phyloP scores from a whole-genome alignment of 2,329 filamentous ascomycete genomes.

The Lasiodiplodia sp. region DNA sequence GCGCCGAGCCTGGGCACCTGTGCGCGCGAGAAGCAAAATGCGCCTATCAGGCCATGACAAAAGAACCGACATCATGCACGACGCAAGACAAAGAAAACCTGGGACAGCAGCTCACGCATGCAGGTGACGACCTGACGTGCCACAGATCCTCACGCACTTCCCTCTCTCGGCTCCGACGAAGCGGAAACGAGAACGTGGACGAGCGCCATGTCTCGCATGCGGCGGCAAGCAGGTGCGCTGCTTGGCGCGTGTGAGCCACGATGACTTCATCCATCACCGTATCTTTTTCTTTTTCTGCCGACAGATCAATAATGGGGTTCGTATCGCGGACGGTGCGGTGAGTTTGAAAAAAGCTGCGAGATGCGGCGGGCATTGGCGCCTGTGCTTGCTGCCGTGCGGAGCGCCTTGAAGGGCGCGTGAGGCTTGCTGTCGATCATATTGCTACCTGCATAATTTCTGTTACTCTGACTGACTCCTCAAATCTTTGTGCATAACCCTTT shows the following conservation, averaged over 20 bases:
- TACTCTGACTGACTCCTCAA: not conserved
- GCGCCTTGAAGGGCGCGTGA: constrained; percentile 15
- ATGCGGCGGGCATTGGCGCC: not conserved
- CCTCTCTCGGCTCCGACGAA: constrained; percentile 12
- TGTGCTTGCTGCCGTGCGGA: not conserved
- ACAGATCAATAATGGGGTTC: constrained; percentile 8
- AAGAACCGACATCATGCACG: not conserved
- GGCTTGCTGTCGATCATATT: constrained; percentile 17
- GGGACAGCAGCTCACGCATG: not conserved
- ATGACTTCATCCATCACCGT: constrained; percentile 21
- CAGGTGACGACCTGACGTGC: constrained; percentile 20
- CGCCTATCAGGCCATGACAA: not conserved
- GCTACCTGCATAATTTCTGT: constrained; percentile 13
- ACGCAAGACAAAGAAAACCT: not conserved
- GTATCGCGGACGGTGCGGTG: constrained; percentile 13
- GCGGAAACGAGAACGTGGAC: constrained; percentile 21
- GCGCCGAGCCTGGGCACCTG: not conserved
- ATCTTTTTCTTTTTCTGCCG: not conserved
- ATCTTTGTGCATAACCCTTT: not conserved
- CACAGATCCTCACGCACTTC: constrained; percentile 1
- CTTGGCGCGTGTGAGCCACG: not conserved
- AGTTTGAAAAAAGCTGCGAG: not conserved
- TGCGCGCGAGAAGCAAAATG: not conserved
- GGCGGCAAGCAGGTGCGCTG: not conserved
- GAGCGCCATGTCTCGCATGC: constrained; percentile 15